Conservation (phyloP, 2,329 filamentous ascomycete genomes). For the Atkinsonella texensis region DNA sequence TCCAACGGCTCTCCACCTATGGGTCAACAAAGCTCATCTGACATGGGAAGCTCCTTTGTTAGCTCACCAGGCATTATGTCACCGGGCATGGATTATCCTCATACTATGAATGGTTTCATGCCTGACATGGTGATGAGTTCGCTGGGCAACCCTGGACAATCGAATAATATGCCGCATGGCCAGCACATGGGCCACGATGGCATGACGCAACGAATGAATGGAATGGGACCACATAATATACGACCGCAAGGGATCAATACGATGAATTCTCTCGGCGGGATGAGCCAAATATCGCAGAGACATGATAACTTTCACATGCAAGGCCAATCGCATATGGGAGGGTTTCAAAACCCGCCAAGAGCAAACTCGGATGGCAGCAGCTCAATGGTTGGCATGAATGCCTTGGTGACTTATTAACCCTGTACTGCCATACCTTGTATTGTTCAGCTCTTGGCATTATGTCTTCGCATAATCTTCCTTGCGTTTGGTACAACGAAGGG, state of each 20-base stretch:
- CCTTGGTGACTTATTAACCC: slow-evolving; percentile 11
- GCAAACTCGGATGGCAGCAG: slow-evolving; percentile 25
- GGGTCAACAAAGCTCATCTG: slow-evolving; percentile 14
- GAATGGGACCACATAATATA: slow-evolving; percentile 13
- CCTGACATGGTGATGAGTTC: slow-evolving; percentile 43
- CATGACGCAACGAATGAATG: slow-evolving; percentile 17
- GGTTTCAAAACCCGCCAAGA: slow-evolving; percentile 38
- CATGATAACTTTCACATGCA: slow-evolving; percentile 23
- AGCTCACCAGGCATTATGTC: slow-evolving; percentile 43
- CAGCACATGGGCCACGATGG: slow-evolving; percentile 19
- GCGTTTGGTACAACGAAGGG: background rate
- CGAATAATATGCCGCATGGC: slow-evolving; percentile 13
- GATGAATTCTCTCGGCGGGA: slow-evolving; percentile 18
- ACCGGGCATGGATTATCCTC: slow-evolving; percentile 36
- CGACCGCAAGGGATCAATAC: slow-evolving; percentile 17
- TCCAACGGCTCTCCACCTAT: slow-evolving; percentile 18
- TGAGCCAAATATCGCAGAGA: slow-evolving; percentile 16
- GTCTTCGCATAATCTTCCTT: background rate
- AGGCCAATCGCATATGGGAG: slow-evolving; percentile 19
- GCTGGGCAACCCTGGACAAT: slow-evolving; percentile 21
- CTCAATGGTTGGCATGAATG: slow-evolving; percentile 15
- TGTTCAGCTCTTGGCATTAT: background rate
- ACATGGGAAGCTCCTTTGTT: slow-evolving; percentile 38
- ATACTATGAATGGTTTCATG: slow-evolving; percentile 35
- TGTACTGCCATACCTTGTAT: background rate